phyloP scores from a whole-genome alignment of 2,329 filamentous ascomycete species.

The Trichoderma harzianum region DNA sequence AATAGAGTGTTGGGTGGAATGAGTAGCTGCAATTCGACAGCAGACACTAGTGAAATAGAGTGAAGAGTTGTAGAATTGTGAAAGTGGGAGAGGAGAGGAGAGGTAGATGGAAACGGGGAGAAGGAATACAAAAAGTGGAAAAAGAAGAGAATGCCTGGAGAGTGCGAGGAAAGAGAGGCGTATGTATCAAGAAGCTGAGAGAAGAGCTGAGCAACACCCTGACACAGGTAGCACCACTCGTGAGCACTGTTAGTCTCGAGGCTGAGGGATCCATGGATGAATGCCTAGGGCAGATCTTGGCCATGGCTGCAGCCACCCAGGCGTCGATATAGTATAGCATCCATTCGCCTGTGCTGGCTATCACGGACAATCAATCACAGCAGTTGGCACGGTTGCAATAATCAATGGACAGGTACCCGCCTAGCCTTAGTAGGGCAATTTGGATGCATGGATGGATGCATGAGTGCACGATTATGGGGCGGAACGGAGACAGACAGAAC shows the following conservation, averaged over 20 bases:
- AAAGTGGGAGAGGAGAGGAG: background rate
- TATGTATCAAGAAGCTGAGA: constrained; percentile 5
- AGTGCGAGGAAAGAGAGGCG: constrained; percentile 7
- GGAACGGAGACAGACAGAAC: background rate
- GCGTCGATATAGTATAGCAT: constrained; percentile 8
- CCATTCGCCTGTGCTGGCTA: background rate
- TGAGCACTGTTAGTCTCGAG: background rate
- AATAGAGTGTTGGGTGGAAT: background rate
- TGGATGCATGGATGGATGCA: background rate
- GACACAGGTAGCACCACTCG: background rate
- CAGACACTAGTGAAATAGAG: background rate
- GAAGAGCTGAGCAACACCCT: background rate
- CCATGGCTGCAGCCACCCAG: constrained; percentile 18
- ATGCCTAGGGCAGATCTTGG: constrained; percentile 15
- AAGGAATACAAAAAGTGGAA: background rate
- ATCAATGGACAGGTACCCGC: background rate
- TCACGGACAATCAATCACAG: background rate
- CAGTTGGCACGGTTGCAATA: background rate
- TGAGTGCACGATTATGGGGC: background rate
- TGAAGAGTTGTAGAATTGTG: background rate
- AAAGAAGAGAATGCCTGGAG: background rate
- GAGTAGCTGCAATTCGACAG: background rate
- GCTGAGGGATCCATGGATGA: background rate
- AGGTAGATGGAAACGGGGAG: background rate
- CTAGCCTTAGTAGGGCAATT: background rate